Percentiles rank a stretch among this genome's conserved stretches.
Evolutionary conservation across 371 early-diverging fungal species (phyloP).

Genomic region (Smittium culicis): DNA sequence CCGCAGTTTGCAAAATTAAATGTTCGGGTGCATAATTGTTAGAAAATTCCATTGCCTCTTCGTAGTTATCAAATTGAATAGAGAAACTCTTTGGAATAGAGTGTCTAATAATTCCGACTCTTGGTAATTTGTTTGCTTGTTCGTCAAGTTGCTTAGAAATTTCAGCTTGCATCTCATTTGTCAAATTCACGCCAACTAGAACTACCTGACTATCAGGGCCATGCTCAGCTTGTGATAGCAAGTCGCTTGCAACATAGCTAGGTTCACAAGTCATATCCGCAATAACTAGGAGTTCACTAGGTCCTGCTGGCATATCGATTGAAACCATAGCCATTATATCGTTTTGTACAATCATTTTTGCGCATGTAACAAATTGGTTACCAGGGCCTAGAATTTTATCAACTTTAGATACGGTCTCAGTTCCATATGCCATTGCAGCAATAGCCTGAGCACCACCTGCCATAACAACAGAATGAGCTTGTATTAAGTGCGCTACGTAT

Average conservation of each 20-base stretch:
- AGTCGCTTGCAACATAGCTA: slow-evolving; percentile 84
- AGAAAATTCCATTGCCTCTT: slow-evolving; percentile 73
- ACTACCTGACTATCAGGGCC: slow-evolving; percentile 92
- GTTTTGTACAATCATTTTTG: slow-evolving; percentile 92
- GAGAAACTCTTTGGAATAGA: slow-evolving; percentile 72
- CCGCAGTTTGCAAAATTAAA: slow-evolving; percentile 78
- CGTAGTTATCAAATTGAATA: slow-evolving; percentile 47
- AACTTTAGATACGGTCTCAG: slow-evolving; percentile 87
- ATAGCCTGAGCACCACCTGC: slow-evolving; percentile 98
- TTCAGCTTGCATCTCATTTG: slow-evolving; percentile 48
- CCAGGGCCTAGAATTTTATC: slow-evolving; percentile 98
- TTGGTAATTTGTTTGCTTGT: slow-evolving; percentile 76
- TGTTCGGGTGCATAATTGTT: slow-evolving; percentile 96
- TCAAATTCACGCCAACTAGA: slow-evolving; percentile 70
- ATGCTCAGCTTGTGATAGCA: slow-evolving; percentile 94
- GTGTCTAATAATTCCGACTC: slow-evolving; percentile 75
- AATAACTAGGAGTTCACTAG: slow-evolving; percentile 90
- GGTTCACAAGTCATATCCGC: slow-evolving; percentile 75
- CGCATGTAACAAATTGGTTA: slow-evolving; percentile 96
- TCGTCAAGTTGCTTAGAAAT: slow-evolving; percentile 32
- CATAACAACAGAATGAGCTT: slow-evolving; percentile 72
- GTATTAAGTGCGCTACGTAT: slow-evolving; percentile 94
- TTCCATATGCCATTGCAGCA: slow-evolving; percentile 96
- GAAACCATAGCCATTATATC: slow-evolving; percentile 81
- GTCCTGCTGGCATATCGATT: slow-evolving; percentile 98